Conservation (phyloP, 148 eudicot species). For the Rhododendron williamsianum region DNA sequence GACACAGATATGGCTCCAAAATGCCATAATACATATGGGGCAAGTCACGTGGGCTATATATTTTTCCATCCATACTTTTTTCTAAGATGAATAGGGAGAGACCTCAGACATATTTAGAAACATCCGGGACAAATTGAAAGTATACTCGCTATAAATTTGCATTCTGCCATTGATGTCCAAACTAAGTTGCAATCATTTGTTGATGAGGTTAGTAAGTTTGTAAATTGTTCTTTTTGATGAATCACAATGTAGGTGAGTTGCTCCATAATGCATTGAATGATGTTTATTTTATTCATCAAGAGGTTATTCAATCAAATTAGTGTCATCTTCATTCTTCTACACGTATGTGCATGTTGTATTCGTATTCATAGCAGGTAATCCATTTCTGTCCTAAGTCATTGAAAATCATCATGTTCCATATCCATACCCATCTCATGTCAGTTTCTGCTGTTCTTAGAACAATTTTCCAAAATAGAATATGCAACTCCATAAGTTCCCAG, state of each 20-base stretch:
- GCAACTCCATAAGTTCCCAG: neutral
- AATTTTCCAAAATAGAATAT: neutral
- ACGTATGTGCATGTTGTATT: neutral
- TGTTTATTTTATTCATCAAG: neutral
- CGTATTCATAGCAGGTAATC: neutral
- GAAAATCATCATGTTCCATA: neutral
- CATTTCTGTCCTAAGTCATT: neutral
- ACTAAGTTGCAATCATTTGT: neutral
- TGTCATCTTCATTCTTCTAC: neutral
- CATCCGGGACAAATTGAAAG: neutral
- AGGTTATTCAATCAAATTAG: neutral
- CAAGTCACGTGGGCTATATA: neutral
- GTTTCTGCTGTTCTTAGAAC: neutral
- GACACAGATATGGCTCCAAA: neutral
- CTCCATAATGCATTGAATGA: neutral
- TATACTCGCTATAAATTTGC: neutral
- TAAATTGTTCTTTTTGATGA: neutral
- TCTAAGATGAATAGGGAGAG: neutral
- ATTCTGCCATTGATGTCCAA: neutral
- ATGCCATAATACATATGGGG: neutral
- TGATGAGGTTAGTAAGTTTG: neutral
- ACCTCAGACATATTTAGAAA: neutral
- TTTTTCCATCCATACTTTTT: neutral
- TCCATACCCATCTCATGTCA: neutral
- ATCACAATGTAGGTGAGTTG: neutral